Base-by-base conservation (phyloP, 2,329 filamentous ascomycete species). In the Ramularia endophylla region DNA sequence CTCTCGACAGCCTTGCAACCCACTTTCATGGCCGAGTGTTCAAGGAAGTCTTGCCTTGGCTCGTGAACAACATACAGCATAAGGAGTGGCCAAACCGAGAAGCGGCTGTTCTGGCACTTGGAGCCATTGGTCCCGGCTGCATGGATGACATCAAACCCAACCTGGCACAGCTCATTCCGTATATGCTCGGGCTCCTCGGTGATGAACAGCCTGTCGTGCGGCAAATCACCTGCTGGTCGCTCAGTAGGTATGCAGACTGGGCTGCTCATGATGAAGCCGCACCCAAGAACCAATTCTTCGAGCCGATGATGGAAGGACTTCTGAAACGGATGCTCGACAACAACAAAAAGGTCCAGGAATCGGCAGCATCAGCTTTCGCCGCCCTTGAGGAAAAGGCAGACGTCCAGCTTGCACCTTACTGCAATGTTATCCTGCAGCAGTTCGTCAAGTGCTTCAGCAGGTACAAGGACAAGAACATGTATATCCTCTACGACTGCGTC, bases 391-490 rank as follows among this genome's bases (percentile, higher is more conserved):
- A 97, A 63, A 94, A 94, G 64, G 86, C 92, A 0, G 87, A 87
- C 44, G 80, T 80, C 49, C 76, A 82, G 47, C 69, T 98, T 30
- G 80, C 83, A 50, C 87, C 87, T 0, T 98, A 95, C 67, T 89
- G 87, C 56, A 77, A 83, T 19, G 86, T 89, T 18, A 97, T 98
- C 56, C 79, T 97, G 39, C 83, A 82, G 47, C 92, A 97, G 62
- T 97, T 90, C 58, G 88, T 95, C 38, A 74, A 77, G 46, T 98
- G 92, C 65, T 98, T 98, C 66, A 77, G 74, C 39, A 88, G 85
- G 66, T 98, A 97, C 78, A 97, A 98, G 74, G 90, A 97, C 65
- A 83, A 87, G 58, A 98, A 98, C 69, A 95, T 97, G 80, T 95
- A 94, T 69, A 94, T 97, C 40, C 78, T 98, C 25, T 98, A 98